Evolutionary conservation across 768 basidiomycete species (phyloP).

Genomic region (Xerocomellus amylosporus): DNA sequence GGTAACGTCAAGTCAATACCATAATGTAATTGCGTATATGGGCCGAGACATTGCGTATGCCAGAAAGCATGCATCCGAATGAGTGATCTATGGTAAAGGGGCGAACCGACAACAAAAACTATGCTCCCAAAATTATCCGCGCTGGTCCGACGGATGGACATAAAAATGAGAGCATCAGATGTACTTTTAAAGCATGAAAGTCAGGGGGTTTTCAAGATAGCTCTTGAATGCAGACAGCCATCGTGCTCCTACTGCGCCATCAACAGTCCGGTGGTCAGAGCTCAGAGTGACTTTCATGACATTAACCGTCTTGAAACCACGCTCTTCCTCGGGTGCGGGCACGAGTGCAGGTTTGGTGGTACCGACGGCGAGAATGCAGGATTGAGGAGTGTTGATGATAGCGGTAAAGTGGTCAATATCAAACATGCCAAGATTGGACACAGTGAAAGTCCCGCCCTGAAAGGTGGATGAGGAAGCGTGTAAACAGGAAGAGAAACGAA

Average conservation of each 20-base stretch:
- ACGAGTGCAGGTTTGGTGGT: conserved; percentile 82
- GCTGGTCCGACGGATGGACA: neutral
- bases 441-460: conserved; percentile 96
- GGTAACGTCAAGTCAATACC: conserved; percentile 6
- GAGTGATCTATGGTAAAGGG: conserved; percentile 25
- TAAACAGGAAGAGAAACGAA: neutral
- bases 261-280: conserved; percentile 93
- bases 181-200: conserved; percentile 81
- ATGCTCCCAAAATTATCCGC: conserved; percentile 1
- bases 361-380: conserved; percentile 96
- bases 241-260: conserved; percentile 91
- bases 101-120: conserved; percentile 5
- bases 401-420: conserved; percentile 95
- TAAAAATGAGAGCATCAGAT: neutral
- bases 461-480: neutral
- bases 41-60: neutral
- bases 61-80: conserved; percentile 16
- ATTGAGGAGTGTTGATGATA: conserved; percentile 98
- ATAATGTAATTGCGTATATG: conserved; percentile 11
- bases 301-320: conserved; percentile 90
- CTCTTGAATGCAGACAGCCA: conserved; percentile 95
- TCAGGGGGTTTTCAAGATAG: conserved; percentile 94
- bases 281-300: conserved; percentile 96
- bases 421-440: conserved; percentile 99
- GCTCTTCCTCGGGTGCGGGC: conserved; percentile 84